Percentiles rank a stretch among this genome's conserved stretches.
Conservation (phyloP, 768 basidiomycete species). For the Tulasnella sp. region DNA sequence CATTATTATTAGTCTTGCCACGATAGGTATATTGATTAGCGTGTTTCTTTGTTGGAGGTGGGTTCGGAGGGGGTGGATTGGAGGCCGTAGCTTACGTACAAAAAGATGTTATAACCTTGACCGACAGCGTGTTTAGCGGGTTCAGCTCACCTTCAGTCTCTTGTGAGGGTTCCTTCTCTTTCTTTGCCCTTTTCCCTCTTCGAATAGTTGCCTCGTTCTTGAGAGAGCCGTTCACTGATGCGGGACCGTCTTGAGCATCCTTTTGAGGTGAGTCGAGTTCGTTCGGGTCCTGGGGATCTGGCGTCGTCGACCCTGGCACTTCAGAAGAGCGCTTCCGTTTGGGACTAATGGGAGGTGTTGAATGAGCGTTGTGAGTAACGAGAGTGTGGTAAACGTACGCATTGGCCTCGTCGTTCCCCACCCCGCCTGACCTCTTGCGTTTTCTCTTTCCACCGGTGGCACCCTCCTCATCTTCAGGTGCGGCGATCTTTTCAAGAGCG, state of each 20-base stretch:
- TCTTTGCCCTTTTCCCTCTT: conserved; percentile 3
- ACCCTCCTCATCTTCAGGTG: conserved; percentile 32
- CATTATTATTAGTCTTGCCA: not conserved
- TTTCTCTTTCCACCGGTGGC: conserved; percentile 31
- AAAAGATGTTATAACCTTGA: no score
- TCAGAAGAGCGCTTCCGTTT: conserved; percentile 16
- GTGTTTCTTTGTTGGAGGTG: conserved; percentile 12
- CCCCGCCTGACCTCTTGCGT: conserved; percentile 54
- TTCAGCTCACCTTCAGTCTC: conserved; percentile 13
- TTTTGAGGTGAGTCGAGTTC: conserved; percentile 1
- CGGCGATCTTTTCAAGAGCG: conserved; percentile 16
- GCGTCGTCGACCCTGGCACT: conserved; percentile 6
- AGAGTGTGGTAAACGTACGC: not conserved
- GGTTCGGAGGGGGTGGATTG: no score
- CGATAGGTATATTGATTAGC: conserved; percentile 19
- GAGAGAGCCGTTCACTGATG: not conserved
- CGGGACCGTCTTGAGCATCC: conserved; percentile 1
- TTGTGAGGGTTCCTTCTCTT: conserved; percentile 15
- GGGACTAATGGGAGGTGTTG: not conserved
- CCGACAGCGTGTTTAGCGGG: not conserved
- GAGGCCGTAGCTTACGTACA: no score
- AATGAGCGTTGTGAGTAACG: not conserved
- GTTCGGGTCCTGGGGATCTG: conserved; percentile 5
- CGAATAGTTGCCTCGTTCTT: not conserved
- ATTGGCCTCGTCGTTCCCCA: conserved; percentile 25